Conservation (phyloP, 2,329 filamentous ascomycete species). For the Geosmithia putterillii region DNA sequence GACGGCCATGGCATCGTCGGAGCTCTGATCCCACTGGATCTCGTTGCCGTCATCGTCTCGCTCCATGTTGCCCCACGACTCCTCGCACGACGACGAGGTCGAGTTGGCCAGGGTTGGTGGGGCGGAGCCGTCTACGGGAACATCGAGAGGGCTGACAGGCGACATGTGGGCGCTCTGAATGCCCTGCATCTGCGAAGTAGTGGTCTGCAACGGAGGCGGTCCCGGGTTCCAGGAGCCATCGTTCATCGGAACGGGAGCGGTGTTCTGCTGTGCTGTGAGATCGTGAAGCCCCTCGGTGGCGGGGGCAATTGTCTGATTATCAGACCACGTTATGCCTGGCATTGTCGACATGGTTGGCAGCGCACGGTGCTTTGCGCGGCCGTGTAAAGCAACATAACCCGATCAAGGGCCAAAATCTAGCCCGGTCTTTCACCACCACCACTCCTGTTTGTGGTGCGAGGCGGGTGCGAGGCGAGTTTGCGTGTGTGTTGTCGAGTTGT, state of each 20-base stretch:
- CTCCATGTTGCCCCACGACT: constrained; percentile 30
- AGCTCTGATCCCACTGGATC: constrained; percentile 31
- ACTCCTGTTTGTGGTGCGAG: background rate
- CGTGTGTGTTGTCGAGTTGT: no score
- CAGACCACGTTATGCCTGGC: background rate
- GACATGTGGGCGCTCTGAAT: constrained; percentile 30
- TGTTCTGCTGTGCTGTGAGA: background rate
- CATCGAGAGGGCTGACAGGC: constrained; percentile 38
- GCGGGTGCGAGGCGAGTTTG: no score
- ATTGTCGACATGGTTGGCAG: constrained; percentile 12
- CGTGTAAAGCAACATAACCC: background rate
- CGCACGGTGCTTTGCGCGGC: constrained; percentile 33
- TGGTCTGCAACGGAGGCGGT: background rate
- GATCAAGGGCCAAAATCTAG: background rate
- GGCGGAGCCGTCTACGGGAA: constrained; percentile 22
- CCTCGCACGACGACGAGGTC: constrained; percentile 29
- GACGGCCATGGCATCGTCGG: constrained; percentile 30
- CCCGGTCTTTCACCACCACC: background rate
- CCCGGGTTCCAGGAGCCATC: background rate
- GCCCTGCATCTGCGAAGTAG: constrained; percentile 19
- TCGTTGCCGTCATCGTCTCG: constrained; percentile 22
- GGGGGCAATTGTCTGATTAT: background rate
- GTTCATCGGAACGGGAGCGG: background rate
- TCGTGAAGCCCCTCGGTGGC: background rate
- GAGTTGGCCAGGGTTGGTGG: constrained; percentile 31